Base-by-base conservation (phyloP, 805 yeast species). In the Hermanozyma aechmeae region DNA sequence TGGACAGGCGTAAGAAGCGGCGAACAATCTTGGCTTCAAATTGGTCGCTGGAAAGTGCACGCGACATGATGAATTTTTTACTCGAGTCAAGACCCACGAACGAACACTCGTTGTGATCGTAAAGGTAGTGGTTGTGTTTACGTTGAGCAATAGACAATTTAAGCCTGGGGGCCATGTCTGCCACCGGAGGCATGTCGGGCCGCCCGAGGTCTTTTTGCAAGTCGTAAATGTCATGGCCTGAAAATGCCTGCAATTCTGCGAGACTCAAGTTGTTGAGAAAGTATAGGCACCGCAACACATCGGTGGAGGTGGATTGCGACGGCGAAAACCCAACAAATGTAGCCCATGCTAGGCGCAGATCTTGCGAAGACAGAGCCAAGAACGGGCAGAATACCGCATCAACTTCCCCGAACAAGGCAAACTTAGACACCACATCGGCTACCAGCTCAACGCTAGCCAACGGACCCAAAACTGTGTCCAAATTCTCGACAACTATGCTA, bases 331-430 rank as follows among this genome's bases (percentile, higher is more conserved):
- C 69, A 22, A 77, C 61, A 39, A 68, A 77, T 0, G 77, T 82
- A 15, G 28, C 20, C 10, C 67, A 68, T 34, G 62, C 55, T 23
- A 61, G 44, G 13, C 34, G 33, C 13, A 45, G 45, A 3, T 33
- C 35, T 12, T 34, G 26, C 6, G 34, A 28, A 4, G 31, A 27
- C n/a, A 49, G 51, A 12, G 52, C 47, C 13, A 6, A 13, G 11
- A 53, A 48, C 2, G 86, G 86, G 38, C 77, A 53, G 33, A 69
- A 70, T 9, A 71, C 58, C 2, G 71, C 58, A 13, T 64, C 71
- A 16, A 80, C 61, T 10, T 54, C 58, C 15, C 72, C 71, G 40
- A 61, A 71, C 24, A 55, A 38, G 4, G 48, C 43, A 35, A 81
- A 75, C 13, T 22, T 22, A 24, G 70, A 48, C 12, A 49, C 42